Conservation (phyloP, 192 early-diverging fungal species). For the Chytriomyces hyalinus region DNA sequence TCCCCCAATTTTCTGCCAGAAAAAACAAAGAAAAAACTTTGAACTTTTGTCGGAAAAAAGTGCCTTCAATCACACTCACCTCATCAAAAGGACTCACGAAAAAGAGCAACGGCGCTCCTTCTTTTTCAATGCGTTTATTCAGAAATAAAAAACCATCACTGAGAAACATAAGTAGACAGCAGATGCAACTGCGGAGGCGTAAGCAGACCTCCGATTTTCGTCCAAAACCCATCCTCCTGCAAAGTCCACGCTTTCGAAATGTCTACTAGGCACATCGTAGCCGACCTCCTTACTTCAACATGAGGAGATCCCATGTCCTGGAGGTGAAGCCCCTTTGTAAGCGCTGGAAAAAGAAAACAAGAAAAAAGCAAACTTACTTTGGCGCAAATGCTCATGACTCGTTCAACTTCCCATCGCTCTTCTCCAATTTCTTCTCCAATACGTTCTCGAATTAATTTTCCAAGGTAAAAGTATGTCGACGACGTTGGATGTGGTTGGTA, state of each 20-base stretch:
- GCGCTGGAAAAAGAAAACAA: background rate
- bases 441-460: background rate
- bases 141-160: background rate
- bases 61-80: background rate
- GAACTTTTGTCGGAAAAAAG: background rate
- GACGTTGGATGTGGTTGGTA: constrained; percentile 18
- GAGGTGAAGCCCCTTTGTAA: background rate
- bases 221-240: constrained; percentile 16
- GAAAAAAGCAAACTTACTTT: constrained; percentile 11
- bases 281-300: constrained; percentile 10
- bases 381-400: constrained; percentile 10
- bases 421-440: constrained; percentile 1
- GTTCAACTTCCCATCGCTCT: background rate
- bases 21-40: background rate
- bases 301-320: constrained; percentile 18
- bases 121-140: background rate
- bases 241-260: constrained; percentile 4
- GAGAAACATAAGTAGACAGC: constrained; percentile 8
- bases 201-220: constrained; percentile 11
- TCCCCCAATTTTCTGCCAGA: background rate
- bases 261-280: constrained; percentile 27
- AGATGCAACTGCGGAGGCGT: constrained; percentile 26
- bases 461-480: background rate
- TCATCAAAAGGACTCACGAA: background rate
- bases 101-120: background rate